phyloP scores from a whole-genome alignment of 1,284 basidiomycete species.

The Neonothopanus nambi region DNA sequence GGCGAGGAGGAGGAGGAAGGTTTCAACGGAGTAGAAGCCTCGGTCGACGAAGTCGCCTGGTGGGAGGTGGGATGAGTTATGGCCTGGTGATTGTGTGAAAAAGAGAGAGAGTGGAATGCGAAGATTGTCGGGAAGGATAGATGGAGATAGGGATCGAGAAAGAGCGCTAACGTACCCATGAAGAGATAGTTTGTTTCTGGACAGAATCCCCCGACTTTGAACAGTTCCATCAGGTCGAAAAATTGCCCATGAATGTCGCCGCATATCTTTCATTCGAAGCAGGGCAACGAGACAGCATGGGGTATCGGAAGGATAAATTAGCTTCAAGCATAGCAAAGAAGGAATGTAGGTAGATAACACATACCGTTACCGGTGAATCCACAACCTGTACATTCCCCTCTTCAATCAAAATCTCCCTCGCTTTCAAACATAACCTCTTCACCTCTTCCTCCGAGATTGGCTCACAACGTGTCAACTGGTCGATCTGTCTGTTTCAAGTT shows the following conservation, averaged over 20 bases:
- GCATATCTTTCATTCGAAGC: slow-evolving; percentile 42
- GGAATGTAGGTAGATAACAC: neutral
- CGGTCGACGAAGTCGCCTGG: slow-evolving; percentile 93
- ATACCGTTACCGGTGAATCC: slow-evolving; percentile 92
- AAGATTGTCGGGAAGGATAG: too few species aligned
- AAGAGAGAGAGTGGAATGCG: too few species aligned
- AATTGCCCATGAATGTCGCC: slow-evolving; percentile 99
- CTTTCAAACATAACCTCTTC: slow-evolving; percentile 99
- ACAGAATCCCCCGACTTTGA: slow-evolving; percentile 98
- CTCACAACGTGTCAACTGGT: slow-evolving; percentile 97
- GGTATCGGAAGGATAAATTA: neutral
- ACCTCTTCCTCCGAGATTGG: slow-evolving; percentile 96
- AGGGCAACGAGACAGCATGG: neutral
- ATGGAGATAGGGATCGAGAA: too few species aligned
- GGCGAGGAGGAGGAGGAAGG: slow-evolving; percentile 96
- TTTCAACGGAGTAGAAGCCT: slow-evolving; percentile 99
- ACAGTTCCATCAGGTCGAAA: slow-evolving; percentile 98
- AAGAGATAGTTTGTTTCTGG: slow-evolving; percentile 99
- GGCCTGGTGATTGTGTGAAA: too few species aligned
- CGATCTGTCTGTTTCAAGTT: slow-evolving; percentile 66
- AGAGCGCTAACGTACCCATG: slow-evolving; percentile 66
- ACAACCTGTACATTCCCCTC: slow-evolving; percentile 98
- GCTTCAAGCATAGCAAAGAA: neutral
- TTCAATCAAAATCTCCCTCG: slow-evolving; percentile 96
- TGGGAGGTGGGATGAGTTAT: too few species aligned